Evolutionary conservation across 208 protist species (phyloP).

Genomic region (Trichomonas gallinae): DNA sequence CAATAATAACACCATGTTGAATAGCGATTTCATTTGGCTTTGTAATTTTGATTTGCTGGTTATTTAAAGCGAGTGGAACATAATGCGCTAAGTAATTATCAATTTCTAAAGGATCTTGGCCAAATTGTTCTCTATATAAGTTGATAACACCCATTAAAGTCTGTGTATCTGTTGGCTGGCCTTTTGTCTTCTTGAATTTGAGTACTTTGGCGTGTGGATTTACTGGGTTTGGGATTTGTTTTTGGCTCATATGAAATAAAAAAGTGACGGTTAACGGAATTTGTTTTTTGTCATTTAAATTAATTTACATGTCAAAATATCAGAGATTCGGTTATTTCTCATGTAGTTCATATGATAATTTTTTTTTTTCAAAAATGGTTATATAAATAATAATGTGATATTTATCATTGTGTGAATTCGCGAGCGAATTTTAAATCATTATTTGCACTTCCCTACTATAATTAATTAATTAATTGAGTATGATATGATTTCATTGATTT

Average conservation of each 20-base stretch:
- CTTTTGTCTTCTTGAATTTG: not conserved
- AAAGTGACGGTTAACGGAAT: too few species aligned
- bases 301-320: too few species aligned
- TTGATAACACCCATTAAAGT: not conserved
- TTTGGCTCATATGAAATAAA: not conserved
- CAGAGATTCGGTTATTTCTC: too few species aligned
- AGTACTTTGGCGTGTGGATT: not conserved
- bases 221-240: not conserved
- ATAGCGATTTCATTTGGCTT: not conserved
- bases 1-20: not conserved
- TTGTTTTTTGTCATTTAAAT: too few species aligned
- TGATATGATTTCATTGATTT: too few species aligned
- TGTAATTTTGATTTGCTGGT: not conserved
- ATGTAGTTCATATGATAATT: too few species aligned
- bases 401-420: too few species aligned
- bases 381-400: too few species aligned
- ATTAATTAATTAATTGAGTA: too few species aligned
- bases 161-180: not conserved
- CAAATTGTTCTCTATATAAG: not conserved
- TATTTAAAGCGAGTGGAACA: not conserved
- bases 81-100: not conserved
- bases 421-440: too few species aligned
- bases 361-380: too few species aligned
- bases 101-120: not conserved
- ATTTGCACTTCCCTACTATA: too few species aligned